These are phyloP conservation scores for Alternaria arbusti DNA, from an alignment of 2,329 filamentous ascomycete genomes.

Conservation along the genomic window DNA sequence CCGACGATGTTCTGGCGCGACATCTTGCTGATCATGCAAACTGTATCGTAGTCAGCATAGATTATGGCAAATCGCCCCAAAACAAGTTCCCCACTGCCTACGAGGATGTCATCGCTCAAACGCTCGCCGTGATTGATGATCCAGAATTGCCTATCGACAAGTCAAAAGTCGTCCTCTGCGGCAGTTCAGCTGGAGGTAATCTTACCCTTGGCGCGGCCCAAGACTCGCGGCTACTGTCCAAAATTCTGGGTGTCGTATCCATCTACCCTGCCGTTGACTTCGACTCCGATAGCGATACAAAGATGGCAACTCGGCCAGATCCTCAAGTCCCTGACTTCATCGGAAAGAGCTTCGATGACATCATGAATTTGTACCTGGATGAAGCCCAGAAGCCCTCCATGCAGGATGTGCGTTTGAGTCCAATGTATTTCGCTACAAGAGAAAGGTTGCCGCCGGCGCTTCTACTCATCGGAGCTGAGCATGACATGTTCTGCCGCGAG, in stretches of 20 bases:
- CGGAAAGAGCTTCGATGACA: not conserved
- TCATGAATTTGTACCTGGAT: not conserved
- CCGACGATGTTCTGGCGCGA: not conserved
- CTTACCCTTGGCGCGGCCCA: not conserved
- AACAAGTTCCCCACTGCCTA: not conserved
- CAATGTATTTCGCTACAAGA: not conserved
- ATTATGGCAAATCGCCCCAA: not conserved
- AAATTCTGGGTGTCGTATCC: not conserved
- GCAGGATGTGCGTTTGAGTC: not conserved
- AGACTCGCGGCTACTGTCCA: not conserved
- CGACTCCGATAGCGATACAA: not conserved
- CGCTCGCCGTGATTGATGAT: not conserved
- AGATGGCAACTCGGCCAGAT: not conserved
- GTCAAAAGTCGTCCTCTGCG: not conserved
- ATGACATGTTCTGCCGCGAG: not conserved
- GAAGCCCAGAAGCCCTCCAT: not conserved
- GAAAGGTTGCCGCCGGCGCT: not conserved
- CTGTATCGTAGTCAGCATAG: not conserved
- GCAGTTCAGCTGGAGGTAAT: not conserved
- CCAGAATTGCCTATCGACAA: not conserved
- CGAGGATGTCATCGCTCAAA: not conserved
- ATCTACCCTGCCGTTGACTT: not conserved
- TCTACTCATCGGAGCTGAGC: not conserved
- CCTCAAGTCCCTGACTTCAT: not conserved
- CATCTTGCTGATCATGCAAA: not conserved